Percentiles rank a stretch among this genome's conserved stretches.
Evolutionary conservation across 306 rosid genomes (phyloP).

Genomic region (Medicago ruthenica): DNA sequence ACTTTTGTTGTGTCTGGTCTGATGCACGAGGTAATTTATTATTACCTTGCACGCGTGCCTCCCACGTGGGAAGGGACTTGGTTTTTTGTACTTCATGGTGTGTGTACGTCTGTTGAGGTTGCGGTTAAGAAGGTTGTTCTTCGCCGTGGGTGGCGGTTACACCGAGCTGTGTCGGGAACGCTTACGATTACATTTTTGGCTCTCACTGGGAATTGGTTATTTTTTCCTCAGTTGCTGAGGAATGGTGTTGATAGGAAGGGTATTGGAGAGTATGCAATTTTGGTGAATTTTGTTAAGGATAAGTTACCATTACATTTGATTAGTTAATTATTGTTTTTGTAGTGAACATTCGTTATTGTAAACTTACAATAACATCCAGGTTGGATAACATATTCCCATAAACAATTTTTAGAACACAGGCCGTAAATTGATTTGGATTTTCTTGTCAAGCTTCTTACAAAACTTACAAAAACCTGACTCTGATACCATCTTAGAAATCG

Average conservation of each 20-base stretch:
- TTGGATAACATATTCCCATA: too few species aligned
- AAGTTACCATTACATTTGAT: slow-evolving; percentile 9
- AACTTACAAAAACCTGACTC: too few species aligned
- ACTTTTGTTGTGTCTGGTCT: slow-evolving; percentile 63
- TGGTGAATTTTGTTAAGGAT: slow-evolving; percentile 34
- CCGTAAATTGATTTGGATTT: too few species aligned
- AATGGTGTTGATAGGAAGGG: slow-evolving; percentile 54
- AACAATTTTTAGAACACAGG: too few species aligned
- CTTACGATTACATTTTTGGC: slow-evolving; percentile 54
- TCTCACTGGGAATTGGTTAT: slow-evolving; percentile 58
- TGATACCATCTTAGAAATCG: too few species aligned
- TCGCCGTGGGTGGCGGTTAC: slow-evolving; percentile 51
- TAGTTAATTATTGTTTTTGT: not conserved
- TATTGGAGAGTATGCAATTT: slow-evolving; percentile 51
- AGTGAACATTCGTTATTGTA: not conserved
- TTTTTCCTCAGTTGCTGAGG: slow-evolving; percentile 64
- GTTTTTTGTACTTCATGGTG: slow-evolving; percentile 70
- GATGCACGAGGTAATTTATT: slow-evolving; percentile 72
- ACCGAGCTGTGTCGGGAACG: slow-evolving; percentile 43
- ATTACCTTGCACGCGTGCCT: slow-evolving; percentile 57
- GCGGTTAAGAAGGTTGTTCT: slow-evolving; percentile 49
- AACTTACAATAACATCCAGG: not conserved
- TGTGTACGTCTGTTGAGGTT: slow-evolving; percentile 56
- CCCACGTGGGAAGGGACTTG: slow-evolving; percentile 92
- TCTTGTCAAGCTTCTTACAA: too few species aligned